phyloP scores from a whole-genome alignment of 1,139 yeast species.

The Scheffersomyces lignicola region DNA sequence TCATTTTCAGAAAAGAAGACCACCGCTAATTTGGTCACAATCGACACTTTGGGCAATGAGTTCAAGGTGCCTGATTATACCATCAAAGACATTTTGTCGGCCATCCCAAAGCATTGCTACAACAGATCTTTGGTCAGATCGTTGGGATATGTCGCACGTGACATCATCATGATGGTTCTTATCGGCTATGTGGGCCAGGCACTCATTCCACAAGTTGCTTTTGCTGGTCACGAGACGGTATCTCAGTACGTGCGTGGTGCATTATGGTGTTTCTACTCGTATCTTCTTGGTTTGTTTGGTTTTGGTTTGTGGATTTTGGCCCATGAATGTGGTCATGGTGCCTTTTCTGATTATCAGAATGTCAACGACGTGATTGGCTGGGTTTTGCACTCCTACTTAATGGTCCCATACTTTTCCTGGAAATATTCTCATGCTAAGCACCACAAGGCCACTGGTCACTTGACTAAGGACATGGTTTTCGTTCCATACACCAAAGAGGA shows the following conservation, averaged over 20 bases:
- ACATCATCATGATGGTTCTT: constrained; percentile 50
- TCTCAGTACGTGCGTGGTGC: constrained; percentile 30
- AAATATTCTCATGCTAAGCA: constrained; percentile 80
- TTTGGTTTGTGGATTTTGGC: constrained; percentile 87
- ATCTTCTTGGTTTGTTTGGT: constrained; percentile 64
- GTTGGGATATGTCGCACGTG: constrained; percentile 64
- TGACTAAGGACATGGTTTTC: constrained; percentile 80
- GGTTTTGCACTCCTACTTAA: constrained; percentile 73
- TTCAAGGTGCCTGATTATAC: constrained; percentile 74
- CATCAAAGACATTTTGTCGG: constrained; percentile 69
- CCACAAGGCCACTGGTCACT: constrained; percentile 85
- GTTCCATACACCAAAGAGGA: constrained; percentile 67
- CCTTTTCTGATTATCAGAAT: constrained; percentile 68
- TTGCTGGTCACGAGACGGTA: constrained; percentile 22
- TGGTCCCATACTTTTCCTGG: constrained; percentile 89
- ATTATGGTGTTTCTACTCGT: constrained; percentile 40
- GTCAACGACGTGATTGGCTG: constrained; percentile 80
- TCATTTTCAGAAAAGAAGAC: constrained; percentile 12
- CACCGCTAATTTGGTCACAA: constrained; percentile 36
- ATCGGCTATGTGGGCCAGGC: constrained; percentile 56
- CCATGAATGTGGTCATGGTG: constrained; percentile 90
- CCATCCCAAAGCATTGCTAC: constrained; percentile 76
- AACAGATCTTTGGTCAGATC: constrained; percentile 61
- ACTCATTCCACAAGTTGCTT: constrained; percentile 40
- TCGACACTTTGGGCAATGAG: constrained; percentile 62